Percentiles rank a stretch among this genome's conserved stretches.
These are phyloP conservation scores for Tetracentron sinense DNA, from an alignment of 164 flowering plant genomes.

Conservation along the genomic window DNA sequence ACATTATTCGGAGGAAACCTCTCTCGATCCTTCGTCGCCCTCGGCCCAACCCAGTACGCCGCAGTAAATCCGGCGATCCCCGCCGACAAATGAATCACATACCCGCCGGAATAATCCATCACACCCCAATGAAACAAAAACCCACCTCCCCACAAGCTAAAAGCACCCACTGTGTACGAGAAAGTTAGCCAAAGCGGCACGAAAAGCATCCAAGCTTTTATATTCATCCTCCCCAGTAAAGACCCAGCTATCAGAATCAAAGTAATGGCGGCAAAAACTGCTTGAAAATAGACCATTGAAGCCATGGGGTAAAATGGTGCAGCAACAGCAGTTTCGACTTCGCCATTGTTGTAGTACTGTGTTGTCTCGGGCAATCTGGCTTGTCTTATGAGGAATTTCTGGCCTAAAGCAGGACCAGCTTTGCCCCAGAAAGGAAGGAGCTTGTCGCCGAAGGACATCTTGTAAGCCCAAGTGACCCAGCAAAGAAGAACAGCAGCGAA, in stretches of 20 bases:
- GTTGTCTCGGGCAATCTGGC: conserved; percentile 6
- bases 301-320: conserved; percentile 19
- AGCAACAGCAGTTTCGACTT: conserved; percentile 1
- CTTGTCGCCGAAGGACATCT: conserved; percentile 22
- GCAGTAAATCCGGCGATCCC: conserved; percentile 13
- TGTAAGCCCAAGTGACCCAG: conserved; percentile 17
- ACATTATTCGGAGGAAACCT: conserved; percentile 15
- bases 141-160: conserved; percentile 19
- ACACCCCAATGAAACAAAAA: conserved; percentile 9
- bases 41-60: conserved; percentile 17
- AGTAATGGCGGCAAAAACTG: conserved; percentile 17
- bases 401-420: conserved; percentile 14
- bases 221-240: conserved; percentile 16
- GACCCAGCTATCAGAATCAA: conserved; percentile 14
- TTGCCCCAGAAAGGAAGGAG: conserved; percentile 25
- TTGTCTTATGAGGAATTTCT: conserved; percentile 1
- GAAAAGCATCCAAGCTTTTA: conserved; percentile 21
- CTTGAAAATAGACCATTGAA: conserved; percentile 15
- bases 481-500: conserved; percentile 19
- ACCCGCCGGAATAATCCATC: conserved; percentile 16
- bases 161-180: conserved; percentile 13
- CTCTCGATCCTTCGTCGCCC: conserved; percentile 9
- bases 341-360: conserved; percentile 3
- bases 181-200: conserved; percentile 16
- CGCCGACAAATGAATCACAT: conserved; percentile 5